Conservation (phyloP, 116 monocot genomes). For the Iris pallida region DNA sequence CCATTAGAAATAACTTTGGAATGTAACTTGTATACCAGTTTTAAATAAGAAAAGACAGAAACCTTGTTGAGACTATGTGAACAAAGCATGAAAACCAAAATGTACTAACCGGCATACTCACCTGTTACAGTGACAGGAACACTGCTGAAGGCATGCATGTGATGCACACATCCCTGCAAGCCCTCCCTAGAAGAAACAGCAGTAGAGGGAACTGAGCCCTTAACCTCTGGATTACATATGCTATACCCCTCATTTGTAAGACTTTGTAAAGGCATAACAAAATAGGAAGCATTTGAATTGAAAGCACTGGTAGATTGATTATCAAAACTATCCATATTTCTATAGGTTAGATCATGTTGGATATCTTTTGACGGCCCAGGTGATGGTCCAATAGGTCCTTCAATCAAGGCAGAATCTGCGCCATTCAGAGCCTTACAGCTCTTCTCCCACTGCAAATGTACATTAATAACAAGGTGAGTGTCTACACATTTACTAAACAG, state of each 20-base stretch:
- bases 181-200: constrained; percentile 11
- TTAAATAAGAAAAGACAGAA: neutral
- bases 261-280: constrained; percentile 99
- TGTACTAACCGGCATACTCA: constrained; percentile 4
- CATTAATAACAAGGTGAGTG: too few species aligned
- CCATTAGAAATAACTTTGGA: neutral
- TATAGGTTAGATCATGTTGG: constrained; percentile 62
- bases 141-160: neutral
- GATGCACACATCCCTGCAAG: constrained; percentile 9
- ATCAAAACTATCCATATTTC: constrained; percentile 46
- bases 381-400: constrained; percentile 22
- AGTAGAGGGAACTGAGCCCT: constrained; percentile 6
- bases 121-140: constrained; percentile 10
- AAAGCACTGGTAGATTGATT: constrained; percentile 38
- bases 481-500: too few species aligned
- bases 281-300: constrained; percentile 49
- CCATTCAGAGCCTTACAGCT: constrained; percentile 41
- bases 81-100: neutral
- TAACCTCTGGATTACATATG: constrained; percentile 15
- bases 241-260: constrained; percentile 63
- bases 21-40: neutral
- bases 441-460: constrained; percentile 79
- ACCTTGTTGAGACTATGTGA: neutral
- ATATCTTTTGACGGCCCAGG: constrained; percentile 64
- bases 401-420: constrained; percentile 16